A percentile compares a stretch with the other conserved stretches of the same genome.
Conservation (phyloP, 2,329 filamentous ascomycete species). For the Colletotrichum trifolii region DNA sequence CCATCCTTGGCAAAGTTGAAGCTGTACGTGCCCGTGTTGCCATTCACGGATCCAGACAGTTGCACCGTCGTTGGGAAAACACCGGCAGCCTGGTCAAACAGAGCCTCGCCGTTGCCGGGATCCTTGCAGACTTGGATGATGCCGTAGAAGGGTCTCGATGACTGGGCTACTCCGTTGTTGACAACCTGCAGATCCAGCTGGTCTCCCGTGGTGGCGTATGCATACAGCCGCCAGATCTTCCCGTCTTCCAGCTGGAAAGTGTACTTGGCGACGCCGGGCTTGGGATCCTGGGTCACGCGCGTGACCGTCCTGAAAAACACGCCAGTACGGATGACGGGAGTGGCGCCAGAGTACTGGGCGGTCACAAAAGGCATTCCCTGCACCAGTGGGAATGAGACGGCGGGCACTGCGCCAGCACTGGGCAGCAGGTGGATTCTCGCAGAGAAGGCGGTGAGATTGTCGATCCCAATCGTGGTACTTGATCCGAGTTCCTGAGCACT, state of each 20-base stretch:
- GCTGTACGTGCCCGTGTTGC: constrained; percentile 74
- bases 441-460: constrained; percentile 67
- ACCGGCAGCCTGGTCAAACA: constrained; percentile 82
- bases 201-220: constrained; percentile 67
- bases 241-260: constrained; percentile 77
- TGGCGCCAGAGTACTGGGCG: constrained; percentile 75
- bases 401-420: constrained; percentile 61
- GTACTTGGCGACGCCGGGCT: constrained; percentile 79
- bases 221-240: constrained; percentile 84
- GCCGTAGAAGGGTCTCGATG: constrained; percentile 77
- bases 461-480: constrained; percentile 66
- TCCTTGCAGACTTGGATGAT: constrained; percentile 87
- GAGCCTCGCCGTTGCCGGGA: constrained; percentile 69
- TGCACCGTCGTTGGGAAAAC: constrained; percentile 75
- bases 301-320: constrained; percentile 79
- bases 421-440: constrained; percentile 75
- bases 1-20: constrained; percentile 81
- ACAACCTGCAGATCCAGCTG: constrained; percentile 75
- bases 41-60: constrained; percentile 71
- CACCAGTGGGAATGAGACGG: constrained; percentile 82
- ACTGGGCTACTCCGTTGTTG: constrained; percentile 73
- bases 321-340: constrained; percentile 78
- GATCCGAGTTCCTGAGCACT: constrained; percentile 79
- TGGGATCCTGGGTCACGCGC: constrained; percentile 64
- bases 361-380: constrained; percentile 94